A percentile compares a stretch with the other conserved stretches of the same genome.
Conservation (phyloP, 768 basidiomycete genomes). For the Heimioporus sp. region DNA sequence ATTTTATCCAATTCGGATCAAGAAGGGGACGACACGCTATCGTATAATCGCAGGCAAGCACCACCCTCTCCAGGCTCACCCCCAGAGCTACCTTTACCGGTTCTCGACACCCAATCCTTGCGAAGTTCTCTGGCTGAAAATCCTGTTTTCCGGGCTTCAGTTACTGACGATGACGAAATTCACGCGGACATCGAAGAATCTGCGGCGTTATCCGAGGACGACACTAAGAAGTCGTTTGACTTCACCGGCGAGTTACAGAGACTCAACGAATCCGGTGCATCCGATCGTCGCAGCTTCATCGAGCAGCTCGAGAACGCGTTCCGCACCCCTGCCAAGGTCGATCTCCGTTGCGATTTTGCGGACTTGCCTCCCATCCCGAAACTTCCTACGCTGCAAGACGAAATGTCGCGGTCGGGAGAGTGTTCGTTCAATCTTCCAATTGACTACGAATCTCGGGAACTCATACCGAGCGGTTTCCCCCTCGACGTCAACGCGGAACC, state of each 20-base stretch:
- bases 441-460: constrained; percentile 15
- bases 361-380: constrained; percentile 54
- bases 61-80: constrained; percentile 43
- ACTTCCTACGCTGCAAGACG: constrained; percentile 38
- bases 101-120: constrained; percentile 6
- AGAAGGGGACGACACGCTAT: constrained; percentile 42
- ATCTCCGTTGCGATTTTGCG: constrained; percentile 49
- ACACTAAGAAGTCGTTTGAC: constrained; percentile 80
- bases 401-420: constrained; percentile 23
- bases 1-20: constrained; percentile 49
- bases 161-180: constrained; percentile 45
- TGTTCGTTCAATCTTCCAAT: constrained; percentile 18
- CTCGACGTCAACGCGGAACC: constrained; percentile 33
- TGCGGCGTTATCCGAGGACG: constrained; percentile 49
- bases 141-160: constrained; percentile 42
- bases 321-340: constrained; percentile 69
- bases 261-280: constrained; percentile 67
- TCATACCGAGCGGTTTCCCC: constrained; percentile 14
- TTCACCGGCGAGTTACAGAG: constrained; percentile 76
- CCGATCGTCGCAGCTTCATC: constrained; percentile 72
- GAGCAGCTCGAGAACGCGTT: constrained; percentile 82
- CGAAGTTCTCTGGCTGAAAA: constrained; percentile 20
- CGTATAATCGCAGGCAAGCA: constrained; percentile 17
- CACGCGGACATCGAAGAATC: constrained; percentile 41
- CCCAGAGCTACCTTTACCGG: constrained; percentile 40